Conservation (phyloP, 192 early-diverging fungal genomes). For the Coemansia sp. region DNA sequence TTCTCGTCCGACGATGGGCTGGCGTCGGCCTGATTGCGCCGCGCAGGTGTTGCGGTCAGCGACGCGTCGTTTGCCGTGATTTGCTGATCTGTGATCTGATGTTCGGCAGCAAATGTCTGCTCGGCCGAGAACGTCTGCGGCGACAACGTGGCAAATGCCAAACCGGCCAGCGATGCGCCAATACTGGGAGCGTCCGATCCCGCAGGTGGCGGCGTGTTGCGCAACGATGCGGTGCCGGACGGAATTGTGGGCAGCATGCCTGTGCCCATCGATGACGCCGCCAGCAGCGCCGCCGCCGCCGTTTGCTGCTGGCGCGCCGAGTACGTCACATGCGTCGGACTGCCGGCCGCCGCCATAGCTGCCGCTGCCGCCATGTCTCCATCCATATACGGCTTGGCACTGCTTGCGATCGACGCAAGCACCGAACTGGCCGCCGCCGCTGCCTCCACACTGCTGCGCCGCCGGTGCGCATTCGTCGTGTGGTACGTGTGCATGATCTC, state of each 20-base stretch:
- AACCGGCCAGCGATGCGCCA: conserved; percentile 12
- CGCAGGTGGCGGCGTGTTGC: conserved; percentile 39
- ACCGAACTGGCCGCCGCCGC: conserved; percentile 54
- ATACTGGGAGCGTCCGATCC: not conserved
- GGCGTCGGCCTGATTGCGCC: not conserved
- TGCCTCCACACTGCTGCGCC: conserved; percentile 53
- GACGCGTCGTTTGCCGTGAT: conserved; percentile 10
- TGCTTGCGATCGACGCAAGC: conserved; percentile 50
- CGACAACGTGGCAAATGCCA: conserved; percentile 25
- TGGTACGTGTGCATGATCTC: conserved; percentile 52
- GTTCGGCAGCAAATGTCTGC: too few species aligned
- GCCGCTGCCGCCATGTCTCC: conserved; percentile 20
- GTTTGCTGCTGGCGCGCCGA: conserved; percentile 15
- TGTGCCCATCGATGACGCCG: conserved; percentile 40
- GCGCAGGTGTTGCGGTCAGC: too few species aligned
- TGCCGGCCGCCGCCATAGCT: conserved; percentile 13
- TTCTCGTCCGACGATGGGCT: conserved; percentile 17
- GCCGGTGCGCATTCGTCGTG: conserved; percentile 33
- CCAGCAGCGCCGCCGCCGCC: conserved; percentile 46
- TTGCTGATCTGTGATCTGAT: too few species aligned
- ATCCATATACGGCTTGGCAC: conserved; percentile 37
- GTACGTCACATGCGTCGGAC: conserved; percentile 18
- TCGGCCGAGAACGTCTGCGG: conserved; percentile 11
- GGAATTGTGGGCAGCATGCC: conserved; percentile 50
- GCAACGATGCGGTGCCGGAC: conserved; percentile 38